Base-by-base conservation (phyloP, 306 rosid genomes). In the Cucumis hystrix region DNA sequence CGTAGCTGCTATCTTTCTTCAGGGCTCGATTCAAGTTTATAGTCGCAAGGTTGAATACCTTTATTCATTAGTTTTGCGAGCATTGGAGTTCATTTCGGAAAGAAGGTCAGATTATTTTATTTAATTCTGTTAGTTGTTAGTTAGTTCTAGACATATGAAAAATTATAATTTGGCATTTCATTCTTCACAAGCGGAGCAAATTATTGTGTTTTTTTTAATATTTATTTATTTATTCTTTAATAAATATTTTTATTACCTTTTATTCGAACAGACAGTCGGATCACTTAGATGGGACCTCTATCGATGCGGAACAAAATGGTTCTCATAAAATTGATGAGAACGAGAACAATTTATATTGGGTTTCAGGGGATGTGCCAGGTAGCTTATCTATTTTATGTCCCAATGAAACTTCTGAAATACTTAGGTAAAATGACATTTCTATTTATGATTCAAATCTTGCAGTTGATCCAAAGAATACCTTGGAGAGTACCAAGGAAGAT, bases 31-130 rank as follows among this genome's bases (percentile, higher is more conserved):
- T 17, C 99, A 96, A 80, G 99, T 96, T 76, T 96, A 96, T 79
- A 91, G 99, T 78, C 84, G 98, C 10, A 96, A 96, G 83, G 99
- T 96, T 59, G 99, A 92, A 66, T 96, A 92, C 79, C 92, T 96
- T 1, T 86, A 96, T 80, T 84, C 88, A 54, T 83, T 96, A 88
- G 98, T 96, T 30, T 45, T 96, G 83, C 98, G 96, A 62, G 92
- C 97, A 74, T 87, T 96, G 82, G 97, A 96, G 87, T 96, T 92
- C 84, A 93, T 96, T 75, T 88, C 99, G 21, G 93, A 87, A 82
- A 92, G 88, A 75, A 92, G 99, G 99, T 96, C 87, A 76, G 86
- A 10, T 81, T 81, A 78, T 77, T 0, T 15, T 51, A 65, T 78
- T 1, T 72, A 71, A 8, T 28, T 68, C n/a, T 1, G 59, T 49